Base-by-base conservation (phyloP, 179 eudicot species). In the Camellia oleifera region DNA sequence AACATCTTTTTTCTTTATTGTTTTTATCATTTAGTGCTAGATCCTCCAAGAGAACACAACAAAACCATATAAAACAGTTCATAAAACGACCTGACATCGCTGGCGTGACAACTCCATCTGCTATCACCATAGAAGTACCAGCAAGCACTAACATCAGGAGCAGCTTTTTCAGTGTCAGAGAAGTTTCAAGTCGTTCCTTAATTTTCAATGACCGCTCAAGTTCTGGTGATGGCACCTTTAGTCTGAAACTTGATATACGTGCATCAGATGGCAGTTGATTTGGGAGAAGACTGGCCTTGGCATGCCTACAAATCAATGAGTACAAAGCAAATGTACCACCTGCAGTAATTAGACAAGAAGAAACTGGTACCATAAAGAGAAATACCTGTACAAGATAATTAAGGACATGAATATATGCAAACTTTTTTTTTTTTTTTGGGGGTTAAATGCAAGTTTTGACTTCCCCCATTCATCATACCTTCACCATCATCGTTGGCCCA, bases 401-500 rank as follows among this genome's bases (percentile, higher is more conserved):
- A 46, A 4, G 4, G 40, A 66, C 50, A 77, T 15, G n/a, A n/a
- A n/a, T 44, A 3, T 23, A 73, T 56, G 52, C 42, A 44, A 65
- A 20, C 42, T 9, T 9, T 14, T 32, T 26, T 32, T 32, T 32
- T 1, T 0, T 32, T 32, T 32, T 32, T 32, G 40, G 3, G 12
- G n/a, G n/a, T n/a, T 1, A 20, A 23, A 65, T 18, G 68, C 60
- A 12, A 44, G 53, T 0, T 64, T 50, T 32, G 40, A 42, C 40
- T 63, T 60, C 50, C 18, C 50, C 23, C 18, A 72, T 60, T 67
- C 45, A 68, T 15, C 85, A 77, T 90, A 95, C 98, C 98, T 91
- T 95, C 97, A 77, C 98, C 97, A 71, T 95, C 97, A 83, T 95
- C 95, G 86, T 95, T 95, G 67, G 97, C 98, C 97, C 92, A 92